Base-by-base conservation (phyloP, 2,329 filamentous ascomycete genomes). In the Sporothrix pseudoabietina region DNA sequence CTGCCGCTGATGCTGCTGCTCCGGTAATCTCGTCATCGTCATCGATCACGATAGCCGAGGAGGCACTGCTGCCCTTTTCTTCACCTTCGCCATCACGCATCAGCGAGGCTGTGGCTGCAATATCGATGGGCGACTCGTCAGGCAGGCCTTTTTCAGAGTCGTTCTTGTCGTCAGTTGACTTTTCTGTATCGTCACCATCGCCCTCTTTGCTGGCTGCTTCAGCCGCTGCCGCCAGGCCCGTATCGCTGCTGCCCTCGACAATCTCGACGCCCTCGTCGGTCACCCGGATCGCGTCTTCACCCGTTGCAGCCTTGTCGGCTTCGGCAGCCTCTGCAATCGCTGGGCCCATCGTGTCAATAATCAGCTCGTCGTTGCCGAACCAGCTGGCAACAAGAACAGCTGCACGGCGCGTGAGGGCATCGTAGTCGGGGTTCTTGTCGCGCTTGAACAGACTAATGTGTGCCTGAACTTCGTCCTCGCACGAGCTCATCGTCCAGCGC, bases 401-500 rank as follows among this genome's bases (percentile, higher is more conserved):
- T 1, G 90, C 87, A 57, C 86, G 82, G 55, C 88, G 86, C 19
- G 86, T 85, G 86, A 92, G 90, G 6, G 83, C 83, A 74, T 90
- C 88, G 76, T 92, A 92, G 0, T 87, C 87, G 8, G 86, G 83
- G 76, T 92, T 90, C 76, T 86, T 88, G 73, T 86, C 84, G 0
- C 87, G 86, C 57, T 84, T 84, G 78, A 93, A 93, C 85, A 93
- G 83, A 77, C 83, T 86, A 80, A 89, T 87, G 78, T 96, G 93
- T 0, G 92, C 92, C 74, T 87, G 86, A 0, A 93, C 87, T 81
- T 97, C 93, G 76, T 94, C 91, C 1, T 84, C 83, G 0, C 87
- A 88, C 65, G 87, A 88, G 61, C 89, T 86, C 78, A 96, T 91
- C 44, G 91, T 86, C 54, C 81, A 80, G 19, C 88, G 85, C 49